phyloP scores from a whole-genome alignment of 345 rosid genomes.

The Firmiana major region DNA sequence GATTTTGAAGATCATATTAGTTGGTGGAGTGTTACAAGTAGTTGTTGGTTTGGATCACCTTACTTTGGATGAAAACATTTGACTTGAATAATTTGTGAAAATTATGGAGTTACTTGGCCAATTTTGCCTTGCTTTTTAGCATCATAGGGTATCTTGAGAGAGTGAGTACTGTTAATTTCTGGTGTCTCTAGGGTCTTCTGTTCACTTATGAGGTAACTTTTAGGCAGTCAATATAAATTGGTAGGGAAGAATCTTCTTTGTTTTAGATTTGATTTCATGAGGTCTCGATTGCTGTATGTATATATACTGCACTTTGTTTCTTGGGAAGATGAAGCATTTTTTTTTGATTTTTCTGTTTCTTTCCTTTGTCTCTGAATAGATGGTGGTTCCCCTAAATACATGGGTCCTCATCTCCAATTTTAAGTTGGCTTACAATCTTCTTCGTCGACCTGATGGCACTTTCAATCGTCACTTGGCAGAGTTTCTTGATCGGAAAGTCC shows the following conservation, averaged over 20 bases:
- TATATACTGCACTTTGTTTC: not conserved
- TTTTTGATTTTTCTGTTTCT: not conserved
- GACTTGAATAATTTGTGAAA: constrained; percentile 3
- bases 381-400: constrained; percentile 83
- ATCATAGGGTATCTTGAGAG: not conserved
- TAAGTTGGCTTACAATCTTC: constrained; percentile 74
- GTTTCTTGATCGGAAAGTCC: constrained; percentile 82
- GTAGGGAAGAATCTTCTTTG: not conserved
- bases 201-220: constrained; percentile 9
- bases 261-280: not conserved
- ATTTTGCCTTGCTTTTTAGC: not conserved
- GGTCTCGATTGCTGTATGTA: not conserved
- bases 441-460: constrained; percentile 86
- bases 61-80: constrained; percentile 8
- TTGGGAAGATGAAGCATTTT: constrained; percentile 7
- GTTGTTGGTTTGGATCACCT: constrained; percentile 10
- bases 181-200: constrained; percentile 6
- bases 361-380: constrained; percentile 37
- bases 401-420: constrained; percentile 91
- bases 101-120: not conserved
- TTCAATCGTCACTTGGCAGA: constrained; percentile 91
- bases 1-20: constrained; percentile 8
- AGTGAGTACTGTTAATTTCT: not conserved
- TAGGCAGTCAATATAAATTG: not conserved
- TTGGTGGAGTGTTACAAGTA: not conserved